Evolutionary conservation across 495 filamentous ascomycete genomes (phyloP).

Genomic region (Penicillium flavigenum): DNA sequence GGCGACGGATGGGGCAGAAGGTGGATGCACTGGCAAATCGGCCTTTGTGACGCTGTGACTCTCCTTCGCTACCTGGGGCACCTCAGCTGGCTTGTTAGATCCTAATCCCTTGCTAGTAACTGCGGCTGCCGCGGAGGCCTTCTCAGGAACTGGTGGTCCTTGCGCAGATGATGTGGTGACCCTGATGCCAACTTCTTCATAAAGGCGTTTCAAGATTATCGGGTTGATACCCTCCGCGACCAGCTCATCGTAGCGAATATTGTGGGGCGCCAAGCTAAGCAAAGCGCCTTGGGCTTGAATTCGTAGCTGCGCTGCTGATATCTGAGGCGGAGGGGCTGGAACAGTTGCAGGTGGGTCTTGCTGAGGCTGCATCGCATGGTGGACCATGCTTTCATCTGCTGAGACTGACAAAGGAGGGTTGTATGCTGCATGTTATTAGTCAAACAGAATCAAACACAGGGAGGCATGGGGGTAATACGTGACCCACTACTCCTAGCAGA

Average conservation of each 20-base stretch:
- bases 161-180: slow-evolving; percentile 22
- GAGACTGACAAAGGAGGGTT: slow-evolving; percentile 40
- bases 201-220: slow-evolving; percentile 59
- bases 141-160: background rate
- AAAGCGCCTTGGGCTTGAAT: slow-evolving; percentile 70
- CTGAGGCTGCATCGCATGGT: slow-evolving; percentile 21
- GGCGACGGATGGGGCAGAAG: slow-evolving; percentile 11
- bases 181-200: slow-evolving; percentile 61
- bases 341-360: background rate
- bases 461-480: slow-evolving; percentile 27
- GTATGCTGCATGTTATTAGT: slow-evolving; percentile 39
- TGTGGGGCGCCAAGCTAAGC: slow-evolving; percentile 59
- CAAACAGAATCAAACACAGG: background rate
- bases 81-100: background rate
- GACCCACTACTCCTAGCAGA: slow-evolving; percentile 36
- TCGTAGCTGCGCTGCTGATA: slow-evolving; percentile 50
- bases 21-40: slow-evolving; percentile 4
- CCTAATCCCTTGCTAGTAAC: background rate
- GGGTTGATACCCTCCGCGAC: slow-evolving; percentile 71
- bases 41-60: slow-evolving; percentile 8
- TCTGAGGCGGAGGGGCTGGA: slow-evolving; percentile 10
- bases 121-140: background rate
- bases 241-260: slow-evolving; percentile 66
- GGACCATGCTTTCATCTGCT: slow-evolving; percentile 19
- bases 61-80: background rate